These are phyloP conservation scores for Blastobotrys peoriensis DNA, from an alignment of 805 yeast species.

Conservation along the genomic window DNA sequence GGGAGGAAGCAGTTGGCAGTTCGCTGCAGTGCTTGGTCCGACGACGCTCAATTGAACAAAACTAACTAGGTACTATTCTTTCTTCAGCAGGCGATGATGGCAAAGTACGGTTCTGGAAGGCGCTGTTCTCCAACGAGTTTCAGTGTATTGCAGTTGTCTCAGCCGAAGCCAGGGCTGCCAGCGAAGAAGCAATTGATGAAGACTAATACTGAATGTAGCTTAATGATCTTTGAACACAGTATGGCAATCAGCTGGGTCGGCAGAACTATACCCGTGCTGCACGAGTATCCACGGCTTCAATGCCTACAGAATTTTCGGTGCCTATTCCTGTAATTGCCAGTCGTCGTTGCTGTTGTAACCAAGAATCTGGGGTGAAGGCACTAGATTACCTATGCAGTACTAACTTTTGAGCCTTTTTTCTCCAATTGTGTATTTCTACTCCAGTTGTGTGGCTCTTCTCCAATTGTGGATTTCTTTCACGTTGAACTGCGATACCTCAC, in stretches of 20 bases:
- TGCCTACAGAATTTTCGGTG: too few relatives aligned
- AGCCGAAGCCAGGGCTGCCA: slow-evolving; percentile 36
- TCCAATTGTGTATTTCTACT: too few relatives aligned
- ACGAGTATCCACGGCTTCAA: too few relatives aligned
- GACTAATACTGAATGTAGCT: too few relatives aligned
- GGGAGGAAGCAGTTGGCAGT: background rate
- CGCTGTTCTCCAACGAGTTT: slow-evolving; percentile 78
- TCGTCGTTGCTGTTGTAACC: slow-evolving; percentile 36
- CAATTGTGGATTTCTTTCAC: slow-evolving; percentile 55
- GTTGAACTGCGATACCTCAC: slow-evolving; percentile 72
- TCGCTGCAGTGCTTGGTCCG: background rate
- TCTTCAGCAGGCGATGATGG: slow-evolving; percentile 97
- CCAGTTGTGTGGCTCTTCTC: too few relatives aligned
- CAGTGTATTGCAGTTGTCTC: slow-evolving; percentile 84
- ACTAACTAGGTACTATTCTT: slow-evolving; percentile 74
- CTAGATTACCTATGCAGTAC: slow-evolving; percentile 43
- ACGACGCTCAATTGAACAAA: too few relatives aligned
- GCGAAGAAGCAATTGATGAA: background rate
- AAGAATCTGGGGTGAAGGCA: slow-evolving; percentile 39
- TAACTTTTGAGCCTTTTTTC: slow-evolving; percentile 49
- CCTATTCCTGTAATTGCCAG: too few relatives aligned
- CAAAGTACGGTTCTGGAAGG: slow-evolving; percentile 83
- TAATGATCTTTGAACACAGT: too few relatives aligned
- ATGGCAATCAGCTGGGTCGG: too few relatives aligned
- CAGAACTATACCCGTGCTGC: too few relatives aligned